Conservation (phyloP, 139 green algal genomes). For the Picochlorum sp. region DNA sequence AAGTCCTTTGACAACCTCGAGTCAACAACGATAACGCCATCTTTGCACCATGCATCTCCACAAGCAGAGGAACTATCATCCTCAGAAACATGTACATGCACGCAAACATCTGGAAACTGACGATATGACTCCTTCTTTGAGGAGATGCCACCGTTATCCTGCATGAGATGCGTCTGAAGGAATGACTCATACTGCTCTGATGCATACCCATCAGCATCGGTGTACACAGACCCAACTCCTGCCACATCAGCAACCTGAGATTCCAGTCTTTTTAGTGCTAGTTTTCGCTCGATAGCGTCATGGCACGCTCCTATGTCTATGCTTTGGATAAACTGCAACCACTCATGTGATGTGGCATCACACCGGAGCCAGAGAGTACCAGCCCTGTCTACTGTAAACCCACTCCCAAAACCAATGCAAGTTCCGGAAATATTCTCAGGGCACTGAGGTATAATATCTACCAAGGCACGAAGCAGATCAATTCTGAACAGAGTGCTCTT, state of each 20-base stretch:
- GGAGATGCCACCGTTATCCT: too few relatives aligned
- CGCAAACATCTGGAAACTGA: background rate
- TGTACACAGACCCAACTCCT: background rate
- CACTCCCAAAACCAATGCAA: constrained; percentile 22
- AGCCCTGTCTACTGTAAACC: constrained; percentile 21
- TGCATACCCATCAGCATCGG: background rate
- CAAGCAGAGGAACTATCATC: background rate
- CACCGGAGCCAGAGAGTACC: constrained; percentile 32
- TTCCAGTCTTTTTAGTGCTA: constrained; percentile 2
- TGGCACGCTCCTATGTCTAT: constrained; percentile 4
- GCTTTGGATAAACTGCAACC: constrained; percentile 14
- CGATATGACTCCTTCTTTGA: background rate
- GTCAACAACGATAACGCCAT: constrained; percentile 9
- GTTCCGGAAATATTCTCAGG: constrained; percentile 16
- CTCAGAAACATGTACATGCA: background rate
- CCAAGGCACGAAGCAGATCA: constrained; percentile 1
- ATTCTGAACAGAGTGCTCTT: constrained; percentile 19
- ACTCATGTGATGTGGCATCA: constrained; percentile 13
- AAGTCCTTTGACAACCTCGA: background rate
- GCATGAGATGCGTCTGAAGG: background rate
- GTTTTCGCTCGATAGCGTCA: background rate
- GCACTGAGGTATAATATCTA: background rate
- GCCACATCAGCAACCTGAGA: background rate
- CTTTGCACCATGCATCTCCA: background rate
- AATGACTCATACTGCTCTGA: background rate